Conservation (phyloP, 2,329 filamentous ascomycete genomes). For the Madurella mycetomatis region DNA sequence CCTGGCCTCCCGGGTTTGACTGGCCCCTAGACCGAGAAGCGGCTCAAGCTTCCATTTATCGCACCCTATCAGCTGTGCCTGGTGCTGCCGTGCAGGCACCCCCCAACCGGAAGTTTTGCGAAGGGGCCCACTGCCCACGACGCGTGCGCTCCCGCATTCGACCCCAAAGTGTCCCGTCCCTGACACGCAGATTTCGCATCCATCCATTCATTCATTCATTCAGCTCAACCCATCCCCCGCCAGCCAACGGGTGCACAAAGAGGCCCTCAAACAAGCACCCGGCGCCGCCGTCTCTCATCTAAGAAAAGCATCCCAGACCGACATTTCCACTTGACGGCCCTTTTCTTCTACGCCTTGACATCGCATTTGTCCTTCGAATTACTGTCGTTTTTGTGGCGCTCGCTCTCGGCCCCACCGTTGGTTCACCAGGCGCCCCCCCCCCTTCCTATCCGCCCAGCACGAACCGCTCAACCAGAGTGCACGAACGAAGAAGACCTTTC, state of each 20-base stretch:
- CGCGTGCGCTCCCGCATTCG: conserved; percentile 14
- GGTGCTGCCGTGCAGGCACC: neutral
- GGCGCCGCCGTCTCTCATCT: conserved; percentile 7
- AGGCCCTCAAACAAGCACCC: conserved; percentile 9
- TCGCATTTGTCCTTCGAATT: neutral
- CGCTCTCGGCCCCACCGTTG: conserved; percentile 7
- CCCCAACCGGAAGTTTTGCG: conserved; percentile 23
- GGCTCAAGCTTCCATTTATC: conserved; percentile 12
- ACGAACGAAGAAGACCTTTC: neutral
- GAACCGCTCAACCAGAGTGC: conserved; percentile 3
- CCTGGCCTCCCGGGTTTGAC: conserved; percentile 5
- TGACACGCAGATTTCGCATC: conserved; percentile 12
- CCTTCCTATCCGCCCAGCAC: neutral
- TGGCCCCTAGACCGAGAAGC: conserved; percentile 7
- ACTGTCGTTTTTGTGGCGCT: conserved; percentile 7
- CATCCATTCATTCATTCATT: conserved; percentile 4
- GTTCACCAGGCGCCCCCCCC: conserved; percentile 1
- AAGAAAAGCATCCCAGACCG: neutral
- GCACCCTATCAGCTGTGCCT: neutral
- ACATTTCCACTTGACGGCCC: neutral
- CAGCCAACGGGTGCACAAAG: conserved; percentile 7
- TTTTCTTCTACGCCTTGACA: neutral
- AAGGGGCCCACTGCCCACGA: conserved; percentile 17
- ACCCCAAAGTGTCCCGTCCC: conserved; percentile 6
- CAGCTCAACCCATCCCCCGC: neutral